Evolutionary conservation across 306 rosid genomes (phyloP).

Genomic region (Quercus wislizeni): DNA sequence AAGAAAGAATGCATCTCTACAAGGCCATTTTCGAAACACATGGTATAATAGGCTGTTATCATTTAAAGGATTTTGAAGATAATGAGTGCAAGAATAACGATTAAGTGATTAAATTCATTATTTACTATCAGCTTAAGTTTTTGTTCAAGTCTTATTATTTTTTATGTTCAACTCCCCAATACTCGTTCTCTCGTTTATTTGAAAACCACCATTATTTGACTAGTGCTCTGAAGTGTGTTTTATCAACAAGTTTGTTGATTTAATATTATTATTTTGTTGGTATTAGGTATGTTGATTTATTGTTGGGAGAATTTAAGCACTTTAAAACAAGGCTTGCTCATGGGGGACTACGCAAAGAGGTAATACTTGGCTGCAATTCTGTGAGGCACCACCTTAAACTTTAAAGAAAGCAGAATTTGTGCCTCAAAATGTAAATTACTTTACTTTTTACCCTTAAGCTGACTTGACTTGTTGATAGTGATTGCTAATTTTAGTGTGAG

Average conservation of each 20-base stretch:
- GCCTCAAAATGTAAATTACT: neutral
- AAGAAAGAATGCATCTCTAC: neutral
- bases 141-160: neutral
- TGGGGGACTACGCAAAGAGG: conserved; percentile 93
- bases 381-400: neutral
- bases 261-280: neutral
- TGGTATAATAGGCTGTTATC: neutral
- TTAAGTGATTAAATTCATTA: no score
- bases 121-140: neutral
- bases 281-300: conserved; percentile 81
- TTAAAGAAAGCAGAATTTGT: neutral
- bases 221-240: conserved; percentile 38
- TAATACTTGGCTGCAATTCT: conserved; percentile 35
- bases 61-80: neutral
- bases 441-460: neutral
- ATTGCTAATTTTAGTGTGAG: neutral
- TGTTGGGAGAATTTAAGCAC: conserved; percentile 98
- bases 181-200: neutral
- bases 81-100: neutral
- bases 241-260: conserved; percentile 77
- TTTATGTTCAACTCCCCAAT: neutral
- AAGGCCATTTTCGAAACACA: neutral
- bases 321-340: conserved; percentile 89
- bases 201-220: conserved; percentile 7
- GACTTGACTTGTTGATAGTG: neutral